Evolutionary conservation across 73 alveolate species (phyloP).

Genomic region (Tetrahymena elliotti): DNA sequence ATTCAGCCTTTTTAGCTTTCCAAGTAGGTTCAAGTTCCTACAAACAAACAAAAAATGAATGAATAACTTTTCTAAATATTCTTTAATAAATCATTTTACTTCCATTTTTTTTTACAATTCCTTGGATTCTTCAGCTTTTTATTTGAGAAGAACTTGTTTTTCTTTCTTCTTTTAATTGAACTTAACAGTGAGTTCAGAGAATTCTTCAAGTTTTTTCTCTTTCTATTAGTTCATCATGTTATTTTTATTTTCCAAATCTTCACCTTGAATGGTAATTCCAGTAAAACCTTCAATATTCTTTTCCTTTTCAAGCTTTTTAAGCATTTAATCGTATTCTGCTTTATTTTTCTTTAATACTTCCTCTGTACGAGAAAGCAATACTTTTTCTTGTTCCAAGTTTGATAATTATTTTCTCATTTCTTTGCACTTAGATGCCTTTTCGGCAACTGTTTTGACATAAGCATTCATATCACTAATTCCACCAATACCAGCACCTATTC

Average conservation of each 20-base stretch:
- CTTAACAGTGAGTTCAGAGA: background rate
- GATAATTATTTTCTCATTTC: slow-evolving; percentile 75
- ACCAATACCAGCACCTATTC: slow-evolving; percentile 36
- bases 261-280: slow-evolving; percentile 28
- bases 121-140: background rate
- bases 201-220: slow-evolving; percentile 20
- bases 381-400: slow-evolving; percentile 69
- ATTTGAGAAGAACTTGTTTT: background rate
- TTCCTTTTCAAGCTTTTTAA: slow-evolving; percentile 49
- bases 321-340: slow-evolving; percentile 49
- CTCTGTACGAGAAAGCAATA: slow-evolving; percentile 69
- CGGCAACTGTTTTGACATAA: slow-evolving; percentile 75
- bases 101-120: background rate
- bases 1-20: slow-evolving; percentile 20
- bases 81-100: background rate
- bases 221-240: slow-evolving; percentile 37
- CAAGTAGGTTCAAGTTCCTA: slow-evolving; percentile 14
- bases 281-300: slow-evolving; percentile 53
- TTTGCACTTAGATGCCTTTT: slow-evolving; percentile 66
- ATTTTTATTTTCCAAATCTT: slow-evolving; percentile 28
- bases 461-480: background rate
- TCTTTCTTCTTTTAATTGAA: background rate
- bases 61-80: too few species aligned
- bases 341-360: slow-evolving; percentile 68
- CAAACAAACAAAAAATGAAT: background rate